A percentile compares a stretch with the other conserved stretches of the same genome.
These are phyloP conservation scores for Huntiella omanensis DNA, from an alignment of 2,329 filamentous ascomycete genomes.

Conservation along the genomic window DNA sequence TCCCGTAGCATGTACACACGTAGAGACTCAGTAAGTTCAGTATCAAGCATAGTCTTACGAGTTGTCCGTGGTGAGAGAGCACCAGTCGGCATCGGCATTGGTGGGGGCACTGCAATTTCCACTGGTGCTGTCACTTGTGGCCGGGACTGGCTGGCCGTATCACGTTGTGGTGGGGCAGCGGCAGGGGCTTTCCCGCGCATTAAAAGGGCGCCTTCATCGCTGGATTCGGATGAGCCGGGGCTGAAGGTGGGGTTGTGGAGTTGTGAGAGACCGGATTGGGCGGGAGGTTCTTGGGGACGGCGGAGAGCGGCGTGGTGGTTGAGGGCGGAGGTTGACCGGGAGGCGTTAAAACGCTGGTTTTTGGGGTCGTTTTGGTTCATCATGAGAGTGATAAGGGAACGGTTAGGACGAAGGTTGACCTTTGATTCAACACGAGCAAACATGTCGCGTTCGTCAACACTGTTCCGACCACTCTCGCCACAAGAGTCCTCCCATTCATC, in stretches of 20 bases:
- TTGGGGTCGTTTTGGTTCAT: slow-evolving; percentile 56
- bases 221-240: slow-evolving; percentile 38
- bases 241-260: slow-evolving; percentile 23
- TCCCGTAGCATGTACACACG: slow-evolving; percentile 87
- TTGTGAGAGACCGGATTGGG: not conserved
- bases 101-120: slow-evolving; percentile 44
- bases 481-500: slow-evolving; percentile 48
- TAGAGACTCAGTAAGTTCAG: slow-evolving; percentile 82
- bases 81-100: slow-evolving; percentile 47
- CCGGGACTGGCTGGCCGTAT: slow-evolving; percentile 19
- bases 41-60: slow-evolving; percentile 84
- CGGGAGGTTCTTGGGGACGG: slow-evolving; percentile 21
- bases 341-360: slow-evolving; percentile 47
- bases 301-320: slow-evolving; percentile 30
- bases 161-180: slow-evolving; percentile 17
- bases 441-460: slow-evolving; percentile 57
- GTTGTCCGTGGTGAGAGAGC: slow-evolving; percentile 82
- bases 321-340: slow-evolving; percentile 51
- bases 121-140: slow-evolving; percentile 45
- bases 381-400: slow-evolving; percentile 77
- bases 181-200: slow-evolving; percentile 33
- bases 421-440: slow-evolving; percentile 87
- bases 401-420: slow-evolving; percentile 64
- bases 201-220: slow-evolving; percentile 45
- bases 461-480: slow-evolving; percentile 67